Evolutionary conservation across 1,284 basidiomycete species (phyloP).

Genomic region (Ceratobasidium sp.): DNA sequence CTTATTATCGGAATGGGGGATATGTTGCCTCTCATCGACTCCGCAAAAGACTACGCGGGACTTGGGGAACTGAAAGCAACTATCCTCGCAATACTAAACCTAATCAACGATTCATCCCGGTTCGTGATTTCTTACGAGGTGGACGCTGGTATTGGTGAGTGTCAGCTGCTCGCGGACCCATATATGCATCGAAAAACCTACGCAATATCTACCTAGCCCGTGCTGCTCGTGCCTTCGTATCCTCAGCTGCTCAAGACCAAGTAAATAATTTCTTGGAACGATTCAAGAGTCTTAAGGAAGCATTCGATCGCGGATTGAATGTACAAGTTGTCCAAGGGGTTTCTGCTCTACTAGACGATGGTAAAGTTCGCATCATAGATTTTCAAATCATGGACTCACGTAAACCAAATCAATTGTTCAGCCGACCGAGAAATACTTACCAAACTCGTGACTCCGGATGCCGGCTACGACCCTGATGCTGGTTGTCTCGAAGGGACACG

Average conservation of each 20-base stretch:
- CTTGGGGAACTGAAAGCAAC: background rate
- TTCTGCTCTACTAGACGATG: background rate
- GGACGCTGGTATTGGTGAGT: background rate
- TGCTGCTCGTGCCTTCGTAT: background rate
- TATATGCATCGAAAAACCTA: too few species aligned
- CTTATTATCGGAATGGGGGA: background rate
- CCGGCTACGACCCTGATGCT: background rate
- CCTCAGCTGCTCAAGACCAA: conserved; percentile 2
- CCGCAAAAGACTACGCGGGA: background rate
- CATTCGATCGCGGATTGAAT: background rate
- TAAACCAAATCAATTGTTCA: background rate
- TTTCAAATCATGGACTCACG: background rate
- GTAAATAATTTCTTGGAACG: background rate
- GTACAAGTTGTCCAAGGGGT: conserved; percentile 1
- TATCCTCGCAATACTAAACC: background rate
- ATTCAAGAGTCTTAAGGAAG: background rate
- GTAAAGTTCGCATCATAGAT: background rate
- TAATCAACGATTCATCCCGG: conserved; percentile 7
- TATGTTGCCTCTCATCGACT: background rate
- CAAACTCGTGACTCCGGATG: background rate
- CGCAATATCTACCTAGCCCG: background rate
- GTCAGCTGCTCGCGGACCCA: too few species aligned
- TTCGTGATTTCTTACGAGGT: background rate
- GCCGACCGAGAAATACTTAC: conserved; percentile 1
- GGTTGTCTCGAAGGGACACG: conserved; percentile 13